Evolutionary conservation across 108 stramenopile genomes (phyloP), one percentile per base, ranked within the genome.

Genomic region (Nitzschia sp.): DNA sequence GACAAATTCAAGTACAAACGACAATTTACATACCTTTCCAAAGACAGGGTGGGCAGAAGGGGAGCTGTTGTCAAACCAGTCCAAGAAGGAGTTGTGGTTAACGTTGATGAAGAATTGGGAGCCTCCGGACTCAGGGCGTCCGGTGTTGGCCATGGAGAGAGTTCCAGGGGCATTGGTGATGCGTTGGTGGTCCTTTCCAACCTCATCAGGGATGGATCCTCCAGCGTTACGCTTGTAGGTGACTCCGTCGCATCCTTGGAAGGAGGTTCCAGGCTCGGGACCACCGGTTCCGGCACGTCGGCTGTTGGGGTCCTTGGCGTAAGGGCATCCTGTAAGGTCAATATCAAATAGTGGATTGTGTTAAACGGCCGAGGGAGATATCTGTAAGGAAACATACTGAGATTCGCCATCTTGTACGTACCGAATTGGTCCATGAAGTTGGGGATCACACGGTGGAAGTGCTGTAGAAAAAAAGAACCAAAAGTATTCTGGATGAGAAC

Each of bases 71-170:
- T 89, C 85, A 57, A 86, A 89, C 83, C 82, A 89, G 55, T 89
- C 85, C 55, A 89, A 69, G 70, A 89, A 89, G 26, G 51, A 51
- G 67, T 89, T 89, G 81, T 89, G 72, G 53, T 60, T 69, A 24
- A 84, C 82, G 52, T 86, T 89, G 76, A 89, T 80, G 71, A 89
- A 89, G 71, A 89, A 86, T 57, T 86, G 88, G 41, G 80, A 80
- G 34, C 68, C 74, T 68, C 74, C 67, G 7, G 67, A 63, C 34
- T 69, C 61, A 54, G 74, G 74, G 22, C 61, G 53, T 56, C 74
- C 73, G 43, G 73, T 75, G 53, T 75, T 75, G 50, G 73, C 73
- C 73, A 75, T 75, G 43, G 57, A 59, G 8, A 75, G 44, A 43
- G 73, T 75, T 61, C 84, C 84, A 42, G 73, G 54, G 25, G 57